Conservation (phyloP, 768 basidiomycete species). For the Mycena rosella region DNA sequence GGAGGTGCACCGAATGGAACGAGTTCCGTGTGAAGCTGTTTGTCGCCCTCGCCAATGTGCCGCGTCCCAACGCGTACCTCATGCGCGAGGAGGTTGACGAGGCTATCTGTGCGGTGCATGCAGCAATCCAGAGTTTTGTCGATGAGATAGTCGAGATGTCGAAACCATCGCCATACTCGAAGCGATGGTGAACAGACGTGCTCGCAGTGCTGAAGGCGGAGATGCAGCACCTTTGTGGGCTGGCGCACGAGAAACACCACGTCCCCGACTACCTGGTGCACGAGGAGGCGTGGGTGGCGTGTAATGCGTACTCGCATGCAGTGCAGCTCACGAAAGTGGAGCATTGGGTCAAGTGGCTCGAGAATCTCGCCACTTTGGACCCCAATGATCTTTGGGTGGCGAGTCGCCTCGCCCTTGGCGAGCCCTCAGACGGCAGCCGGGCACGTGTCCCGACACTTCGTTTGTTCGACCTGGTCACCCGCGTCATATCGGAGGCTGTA, state of each 20-base stretch:
- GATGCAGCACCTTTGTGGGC: neutral
- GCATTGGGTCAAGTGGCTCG: too few relatives aligned
- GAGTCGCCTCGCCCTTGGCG: too few relatives aligned
- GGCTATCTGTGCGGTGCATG: neutral
- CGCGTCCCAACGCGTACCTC: neutral
- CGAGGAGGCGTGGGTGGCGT: too few relatives aligned
- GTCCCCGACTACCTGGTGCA: too few relatives aligned
- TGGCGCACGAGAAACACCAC: neutral
- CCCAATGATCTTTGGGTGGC: too few relatives aligned
- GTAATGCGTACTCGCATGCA: too few relatives aligned
- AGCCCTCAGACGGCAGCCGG: too few relatives aligned
- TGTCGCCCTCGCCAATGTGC: neutral
- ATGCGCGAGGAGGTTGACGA: neutral
- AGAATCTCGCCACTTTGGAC: too few relatives aligned
- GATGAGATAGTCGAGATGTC: neutral
- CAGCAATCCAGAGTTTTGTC: neutral
- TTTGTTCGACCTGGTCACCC: too few relatives aligned
- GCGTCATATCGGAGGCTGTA: neutral
- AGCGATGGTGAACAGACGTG: neutral
- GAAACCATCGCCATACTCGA: neutral
- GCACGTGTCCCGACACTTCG: too few relatives aligned
- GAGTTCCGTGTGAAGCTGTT: slow-evolving; percentile 42
- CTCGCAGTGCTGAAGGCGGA: neutral
- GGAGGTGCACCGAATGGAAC: slow-evolving; percentile 47
- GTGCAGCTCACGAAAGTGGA: too few relatives aligned